Evolutionary conservation across 2,329 filamentous ascomycete genomes (phyloP).

Genomic region (Juglanconis sp.): DNA sequence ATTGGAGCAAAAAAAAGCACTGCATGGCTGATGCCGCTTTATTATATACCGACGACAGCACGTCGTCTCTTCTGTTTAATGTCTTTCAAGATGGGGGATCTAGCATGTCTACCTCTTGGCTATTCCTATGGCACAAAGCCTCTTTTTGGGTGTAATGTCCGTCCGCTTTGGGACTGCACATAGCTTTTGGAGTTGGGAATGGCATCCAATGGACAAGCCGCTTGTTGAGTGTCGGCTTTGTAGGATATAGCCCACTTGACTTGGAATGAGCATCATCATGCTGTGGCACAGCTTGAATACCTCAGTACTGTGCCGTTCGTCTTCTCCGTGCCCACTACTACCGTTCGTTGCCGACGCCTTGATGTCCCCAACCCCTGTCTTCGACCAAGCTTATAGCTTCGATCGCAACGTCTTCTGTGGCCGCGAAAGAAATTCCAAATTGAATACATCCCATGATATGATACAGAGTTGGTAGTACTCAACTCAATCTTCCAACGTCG

Average conservation of each 20-base stretch:
- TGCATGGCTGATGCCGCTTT: neutral
- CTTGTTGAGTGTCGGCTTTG: neutral
- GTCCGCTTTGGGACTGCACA: conserved; percentile 4
- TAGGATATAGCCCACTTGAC: conserved; percentile 5
- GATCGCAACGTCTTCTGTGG: too few relatives aligned
- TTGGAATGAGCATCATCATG: conserved; percentile 1
- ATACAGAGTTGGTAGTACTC: too few relatives aligned
- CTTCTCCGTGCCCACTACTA: too few relatives aligned
- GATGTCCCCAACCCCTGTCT: too few relatives aligned
- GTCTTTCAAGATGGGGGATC: neutral
- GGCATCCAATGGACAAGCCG: neutral
- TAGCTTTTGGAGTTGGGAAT: neutral
- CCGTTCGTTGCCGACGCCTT: too few relatives aligned
- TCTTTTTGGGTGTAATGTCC: conserved; percentile 5
- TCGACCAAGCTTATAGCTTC: too few relatives aligned
- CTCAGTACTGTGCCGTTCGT: too few relatives aligned
- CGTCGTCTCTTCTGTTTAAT: conserved; percentile 9
- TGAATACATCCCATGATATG: too few relatives aligned
- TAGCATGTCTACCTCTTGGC: conserved; percentile 4
- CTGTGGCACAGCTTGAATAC: too few relatives aligned
- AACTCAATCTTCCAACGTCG: too few relatives aligned
- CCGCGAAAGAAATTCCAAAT: too few relatives aligned
- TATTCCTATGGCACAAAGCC: neutral
- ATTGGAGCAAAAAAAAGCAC: conserved; percentile 1
- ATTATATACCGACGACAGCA: conserved; percentile 9